Evolutionary conservation across 371 early-diverging fungal genomes (phyloP), one percentile per base, ranked within the genome.

Genomic region (Funneliformis caledonium): DNA sequence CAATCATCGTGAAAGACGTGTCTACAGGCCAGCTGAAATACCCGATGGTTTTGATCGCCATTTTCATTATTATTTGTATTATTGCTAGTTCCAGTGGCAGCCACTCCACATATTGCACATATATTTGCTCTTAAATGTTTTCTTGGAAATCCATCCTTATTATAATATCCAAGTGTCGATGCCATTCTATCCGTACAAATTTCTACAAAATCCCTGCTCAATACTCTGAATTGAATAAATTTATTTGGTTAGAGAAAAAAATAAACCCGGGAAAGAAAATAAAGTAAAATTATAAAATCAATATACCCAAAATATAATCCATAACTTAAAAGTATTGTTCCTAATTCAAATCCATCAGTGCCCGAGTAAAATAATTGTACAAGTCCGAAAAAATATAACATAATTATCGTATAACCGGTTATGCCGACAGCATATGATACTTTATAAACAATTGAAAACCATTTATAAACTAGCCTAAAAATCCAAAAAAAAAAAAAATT

Each of bases 1-100:
- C 98, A 99, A 61, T 91, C 89, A 82, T 94, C 94, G 84, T 99
- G 99, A 83, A 94, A 95, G 50, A 91, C 90, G 81, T 96, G 96
- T 48, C 90, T 89, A 81, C 96, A 96, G 64, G 87, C 90, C 72
- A 95, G 81, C 80, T 90, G 89, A 83, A 93, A 92, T 31, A 93
- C 87, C 37, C 86, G 85, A 62, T 92, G 90, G 76, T 76, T 60
- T 50, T 8, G 81, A 48, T 22, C 75, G 69, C 0, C 82, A 76
- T 61, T 19, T 45, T 65, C 19, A 64, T 76, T 50, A 43, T n/a
- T 50, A 60, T 26, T 82, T 81, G 26, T 82, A 81, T 37, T 45
- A 84, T 76, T 8, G 83, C 83, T 22, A 82, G 78, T 72, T 85
- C 85, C 48, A 78, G 65, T 83, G 26, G 86, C 82, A 10, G 86